A percentile compares a stretch with the other conserved stretches of the same genome.
These are phyloP conservation scores for Blastocystis sp. DNA, from an alignment of 352 stramenopile species.

Conservation along the genomic window DNA sequence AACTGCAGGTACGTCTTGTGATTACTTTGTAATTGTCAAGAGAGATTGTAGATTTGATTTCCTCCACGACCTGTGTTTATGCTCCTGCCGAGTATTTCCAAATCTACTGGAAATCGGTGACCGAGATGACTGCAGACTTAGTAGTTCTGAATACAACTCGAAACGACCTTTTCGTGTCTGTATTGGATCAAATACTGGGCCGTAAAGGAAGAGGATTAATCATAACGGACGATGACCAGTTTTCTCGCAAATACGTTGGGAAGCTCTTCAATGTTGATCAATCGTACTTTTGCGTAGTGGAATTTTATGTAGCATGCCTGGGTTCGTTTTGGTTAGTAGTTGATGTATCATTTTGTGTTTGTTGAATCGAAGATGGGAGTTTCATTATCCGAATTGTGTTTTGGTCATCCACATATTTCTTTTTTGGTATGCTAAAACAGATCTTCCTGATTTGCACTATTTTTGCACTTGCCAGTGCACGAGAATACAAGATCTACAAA, in stretches of 20 bases:
- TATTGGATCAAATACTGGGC: not conserved
- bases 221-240: not conserved
- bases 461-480: not conserved
- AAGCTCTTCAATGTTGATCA: not conserved
- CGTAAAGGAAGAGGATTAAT: not conserved
- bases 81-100: not conserved
- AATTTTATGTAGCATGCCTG: not conserved
- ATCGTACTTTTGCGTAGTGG: not conserved
- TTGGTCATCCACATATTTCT: not conserved
- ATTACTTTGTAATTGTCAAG: not conserved
- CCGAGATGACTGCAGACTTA: not conserved
- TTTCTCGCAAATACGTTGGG: not conserved
- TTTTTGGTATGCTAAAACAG: not conserved
- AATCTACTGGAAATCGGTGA: not conserved
- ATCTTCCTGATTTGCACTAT: not conserved
- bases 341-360: not conserved
- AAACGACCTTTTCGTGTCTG: not conserved
- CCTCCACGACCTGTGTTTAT: not conserved
- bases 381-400: not conserved
- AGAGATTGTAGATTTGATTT: not conserved
- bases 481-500: constrained; percentile 27
- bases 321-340: constrained; percentile 11
- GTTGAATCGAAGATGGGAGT: not conserved
- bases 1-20: not conserved
- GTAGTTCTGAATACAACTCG: not conserved